phyloP scores from a whole-genome alignment of 768 basidiomycete species.

The Lactarius quietus region DNA sequence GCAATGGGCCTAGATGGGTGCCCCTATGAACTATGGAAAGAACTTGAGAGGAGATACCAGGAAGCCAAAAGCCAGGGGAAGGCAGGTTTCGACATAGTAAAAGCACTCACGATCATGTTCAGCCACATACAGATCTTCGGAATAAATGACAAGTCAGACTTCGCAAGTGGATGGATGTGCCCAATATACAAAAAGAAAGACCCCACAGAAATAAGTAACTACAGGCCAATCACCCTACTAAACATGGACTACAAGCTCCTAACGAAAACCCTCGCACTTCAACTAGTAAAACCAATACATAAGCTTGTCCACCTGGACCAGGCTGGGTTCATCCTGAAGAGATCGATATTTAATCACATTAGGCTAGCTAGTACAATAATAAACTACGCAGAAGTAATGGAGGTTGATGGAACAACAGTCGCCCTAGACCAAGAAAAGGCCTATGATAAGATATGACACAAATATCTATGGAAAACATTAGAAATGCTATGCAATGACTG shows the following conservation, averaged over 20 bases:
- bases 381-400: background rate
- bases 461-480: conserved; percentile 9
- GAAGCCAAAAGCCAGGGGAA: background rate
- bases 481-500: too few species aligned
- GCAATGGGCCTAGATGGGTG: conserved; percentile 10
- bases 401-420: background rate
- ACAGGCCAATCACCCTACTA: too few species aligned
- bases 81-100: background rate
- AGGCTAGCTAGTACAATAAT: background rate
- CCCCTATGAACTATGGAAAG: conserved; percentile 21
- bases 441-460: background rate
- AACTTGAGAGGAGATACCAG: background rate
- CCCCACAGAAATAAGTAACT: too few species aligned
- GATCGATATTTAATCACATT: conserved; percentile 7
- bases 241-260: too few species aligned
- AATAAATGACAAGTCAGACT: background rate
- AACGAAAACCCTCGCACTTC: too few species aligned
- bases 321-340: conserved; percentile 3
- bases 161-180: too few species aligned
- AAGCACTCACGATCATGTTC: background rate
- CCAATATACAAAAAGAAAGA: too few species aligned
- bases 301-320: conserved; percentile 3
- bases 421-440: background rate
- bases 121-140: background rate
- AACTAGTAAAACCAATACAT: too few species aligned